Conservation (phyloP, 1,284 basidiomycete species). For the Rhodofomes roseus region DNA sequence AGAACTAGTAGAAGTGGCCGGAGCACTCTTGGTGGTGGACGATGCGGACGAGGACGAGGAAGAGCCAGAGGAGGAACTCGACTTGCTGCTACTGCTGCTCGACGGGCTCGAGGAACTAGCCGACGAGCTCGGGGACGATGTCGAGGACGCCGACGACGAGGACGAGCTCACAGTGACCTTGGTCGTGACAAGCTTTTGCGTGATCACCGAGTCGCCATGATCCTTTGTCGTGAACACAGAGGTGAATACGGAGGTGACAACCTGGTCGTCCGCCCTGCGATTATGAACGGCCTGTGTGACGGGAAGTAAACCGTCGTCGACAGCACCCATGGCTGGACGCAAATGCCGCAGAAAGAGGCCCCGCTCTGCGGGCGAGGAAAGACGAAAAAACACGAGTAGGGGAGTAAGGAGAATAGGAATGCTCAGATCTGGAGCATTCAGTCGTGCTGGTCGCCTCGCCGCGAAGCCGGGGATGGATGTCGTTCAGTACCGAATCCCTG, state of each 20-base stretch:
- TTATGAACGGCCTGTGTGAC: neutral
- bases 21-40: neutral
- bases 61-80: neutral
- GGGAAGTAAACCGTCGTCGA: neutral
- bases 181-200: neutral
- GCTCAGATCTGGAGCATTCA: neutral
- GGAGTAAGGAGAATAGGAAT: neutral
- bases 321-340: constrained; percentile 1
- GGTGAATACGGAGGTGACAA: constrained; percentile 1
- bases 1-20: neutral
- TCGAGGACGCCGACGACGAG: neutral
- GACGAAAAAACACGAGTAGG: neutral
- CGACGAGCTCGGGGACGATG: neutral
- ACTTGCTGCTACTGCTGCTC: neutral
- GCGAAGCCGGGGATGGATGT: neutral
- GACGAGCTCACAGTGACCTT: neutral
- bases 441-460: neutral
- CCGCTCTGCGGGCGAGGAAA: constrained; percentile 1
- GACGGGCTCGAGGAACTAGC: neutral
- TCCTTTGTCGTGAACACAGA: neutral
- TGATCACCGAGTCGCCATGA: neutral
- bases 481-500: neutral
- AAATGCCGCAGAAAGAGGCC: neutral
- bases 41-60: neutral
- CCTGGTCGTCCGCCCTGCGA: neutral